A percentile compares a stretch with the other conserved stretches of the same genome.
Conservation (phyloP, 2,329 filamentous ascomycete genomes). For the Cladosporium sp. region DNA sequence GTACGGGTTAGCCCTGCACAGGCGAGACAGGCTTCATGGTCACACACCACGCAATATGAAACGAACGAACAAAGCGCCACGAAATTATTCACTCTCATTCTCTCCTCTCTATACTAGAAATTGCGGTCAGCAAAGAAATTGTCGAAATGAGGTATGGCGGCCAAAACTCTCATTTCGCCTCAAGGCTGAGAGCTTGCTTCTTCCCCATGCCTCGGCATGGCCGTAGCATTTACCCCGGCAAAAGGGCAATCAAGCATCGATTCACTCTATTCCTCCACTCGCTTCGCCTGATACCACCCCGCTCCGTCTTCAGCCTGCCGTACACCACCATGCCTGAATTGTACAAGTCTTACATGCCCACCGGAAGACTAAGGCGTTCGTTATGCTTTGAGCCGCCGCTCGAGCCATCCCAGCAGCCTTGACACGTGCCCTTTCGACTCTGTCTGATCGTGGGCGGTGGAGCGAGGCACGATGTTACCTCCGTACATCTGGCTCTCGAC, state of each 20-base stretch:
- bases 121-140: too few species aligned
- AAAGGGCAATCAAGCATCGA: too few species aligned
- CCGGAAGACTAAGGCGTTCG: neutral
- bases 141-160: too few species aligned
- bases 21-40: too few species aligned
- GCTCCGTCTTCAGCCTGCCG: neutral
- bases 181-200: too few species aligned
- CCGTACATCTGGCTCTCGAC: constrained; percentile 3
- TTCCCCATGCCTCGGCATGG: neutral
- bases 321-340: neutral
- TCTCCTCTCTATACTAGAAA: too few species aligned
- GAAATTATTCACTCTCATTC: too few species aligned
- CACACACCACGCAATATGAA: too few species aligned
- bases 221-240: constrained; percentile 10
- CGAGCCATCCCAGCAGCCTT: constrained; percentile 1
- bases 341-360: constrained; percentile 1
- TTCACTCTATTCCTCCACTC: neutral
- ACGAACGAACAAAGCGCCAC: too few species aligned
- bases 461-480: too few species aligned
- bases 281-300: neutral
- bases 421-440: neutral
- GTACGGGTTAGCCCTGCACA: too few species aligned
- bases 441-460: constrained; percentile 3
- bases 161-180: too few species aligned
- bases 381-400: constrained; percentile 5